Evolutionary conservation across 495 filamentous ascomycete genomes (phyloP).

Genomic region (Barbatosphaeria neglecta): DNA sequence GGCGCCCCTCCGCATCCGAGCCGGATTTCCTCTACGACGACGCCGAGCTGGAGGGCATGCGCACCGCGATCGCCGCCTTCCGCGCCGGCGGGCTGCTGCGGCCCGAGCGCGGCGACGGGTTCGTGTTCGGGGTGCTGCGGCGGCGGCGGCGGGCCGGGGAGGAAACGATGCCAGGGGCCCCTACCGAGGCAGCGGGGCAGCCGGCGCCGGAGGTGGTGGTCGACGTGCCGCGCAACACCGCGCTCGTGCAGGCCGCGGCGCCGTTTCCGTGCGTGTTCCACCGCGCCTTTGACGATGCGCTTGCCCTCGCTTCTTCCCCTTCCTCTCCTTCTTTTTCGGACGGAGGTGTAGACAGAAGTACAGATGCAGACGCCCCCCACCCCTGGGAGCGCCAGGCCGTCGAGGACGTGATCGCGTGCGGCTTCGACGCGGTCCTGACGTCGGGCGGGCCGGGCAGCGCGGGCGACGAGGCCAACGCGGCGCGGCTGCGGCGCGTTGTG

Average conservation of each 20-base stretch:
- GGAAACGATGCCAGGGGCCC: not conserved
- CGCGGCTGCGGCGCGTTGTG: slow-evolving; percentile 10
- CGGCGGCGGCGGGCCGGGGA: not conserved
- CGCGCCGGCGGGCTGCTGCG: slow-evolving; percentile 9
- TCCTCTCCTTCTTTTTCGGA: too few relatives aligned
- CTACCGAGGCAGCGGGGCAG: too few relatives aligned
- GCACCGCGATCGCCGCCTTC: slow-evolving; percentile 11
- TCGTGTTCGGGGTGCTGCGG: slow-evolving; percentile 22
- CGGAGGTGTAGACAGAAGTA: too few relatives aligned
- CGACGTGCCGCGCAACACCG: slow-evolving; percentile 8
- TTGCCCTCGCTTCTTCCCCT: slow-evolving; percentile 4
- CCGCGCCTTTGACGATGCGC: slow-evolving; percentile 24
- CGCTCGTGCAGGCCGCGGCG: slow-evolving; percentile 11
- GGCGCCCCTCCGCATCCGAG: not conserved
- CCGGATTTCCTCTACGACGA: slow-evolving; percentile 22
- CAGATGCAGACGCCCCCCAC: not conserved
- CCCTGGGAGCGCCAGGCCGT: slow-evolving; percentile 8
- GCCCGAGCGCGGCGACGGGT: slow-evolving; percentile 18
- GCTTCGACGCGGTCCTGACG: slow-evolving; percentile 20
- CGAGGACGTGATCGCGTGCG: slow-evolving; percentile 11
- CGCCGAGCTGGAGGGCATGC: slow-evolving; percentile 12
- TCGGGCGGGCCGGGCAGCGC: slow-evolving; percentile 21
- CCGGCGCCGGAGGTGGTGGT: slow-evolving; percentile 18
- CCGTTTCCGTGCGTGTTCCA: slow-evolving; percentile 22
- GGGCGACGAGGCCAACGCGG: slow-evolving; percentile 4